Conservation (phyloP, 2,329 filamentous ascomycete genomes). For the Apiospora pterosperma region DNA sequence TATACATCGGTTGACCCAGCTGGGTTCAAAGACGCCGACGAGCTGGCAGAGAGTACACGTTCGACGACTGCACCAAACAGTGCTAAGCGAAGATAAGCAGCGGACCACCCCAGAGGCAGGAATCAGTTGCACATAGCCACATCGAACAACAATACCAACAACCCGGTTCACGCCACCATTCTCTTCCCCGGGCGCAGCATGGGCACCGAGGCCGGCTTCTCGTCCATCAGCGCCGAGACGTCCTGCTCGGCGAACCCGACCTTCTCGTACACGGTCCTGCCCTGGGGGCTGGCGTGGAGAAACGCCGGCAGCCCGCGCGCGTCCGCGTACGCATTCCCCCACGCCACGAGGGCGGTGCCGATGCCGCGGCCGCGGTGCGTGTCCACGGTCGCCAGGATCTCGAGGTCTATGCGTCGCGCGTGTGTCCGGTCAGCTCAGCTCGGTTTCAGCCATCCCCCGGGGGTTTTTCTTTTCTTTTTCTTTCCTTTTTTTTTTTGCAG, state of each 20-base stretch:
- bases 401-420: constrained; percentile 10
- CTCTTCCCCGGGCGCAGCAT: constrained; percentile 13
- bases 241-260: constrained; percentile 12
- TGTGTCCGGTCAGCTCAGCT: not conserved
- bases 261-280: constrained; percentile 11
- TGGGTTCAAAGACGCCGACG: too few species aligned
- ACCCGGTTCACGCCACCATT: too few species aligned
- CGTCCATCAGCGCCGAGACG: constrained; percentile 7
- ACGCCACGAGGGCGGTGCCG: constrained; percentile 9
- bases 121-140: too few species aligned
- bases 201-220: not conserved
- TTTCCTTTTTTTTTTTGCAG: not conserved
- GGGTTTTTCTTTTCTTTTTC: not conserved
- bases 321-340: constrained; percentile 14
- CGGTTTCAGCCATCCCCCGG: not conserved
- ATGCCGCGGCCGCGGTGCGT: constrained; percentile 11
- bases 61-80: too few species aligned
- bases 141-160: too few species aligned
- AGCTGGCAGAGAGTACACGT: too few species aligned
- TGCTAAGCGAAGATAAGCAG: too few species aligned
- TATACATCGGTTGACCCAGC: too few species aligned
- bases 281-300: constrained; percentile 11
- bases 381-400: constrained; percentile 9
- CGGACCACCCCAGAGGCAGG: too few species aligned
- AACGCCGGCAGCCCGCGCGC: constrained; percentile 12